Percentiles rank a stretch among this genome's conserved stretches.
phyloP scores from a whole-genome alignment of 2,329 filamentous ascomycete genomes.

The Aspergillus tubingensis region DNA sequence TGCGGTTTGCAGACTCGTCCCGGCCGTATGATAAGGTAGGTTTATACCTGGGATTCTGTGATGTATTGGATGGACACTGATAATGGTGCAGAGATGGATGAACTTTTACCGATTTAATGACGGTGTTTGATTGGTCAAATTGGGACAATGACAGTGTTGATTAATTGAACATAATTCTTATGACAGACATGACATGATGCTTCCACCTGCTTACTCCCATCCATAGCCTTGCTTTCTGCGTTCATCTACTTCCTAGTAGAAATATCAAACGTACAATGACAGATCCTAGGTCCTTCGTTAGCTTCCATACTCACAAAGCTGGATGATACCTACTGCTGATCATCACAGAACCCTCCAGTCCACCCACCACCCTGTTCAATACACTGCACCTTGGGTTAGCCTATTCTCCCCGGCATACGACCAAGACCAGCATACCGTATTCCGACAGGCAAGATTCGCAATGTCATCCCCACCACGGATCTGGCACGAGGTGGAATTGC shows the following conservation, averaged over 20 bases:
- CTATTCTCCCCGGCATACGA: not conserved
- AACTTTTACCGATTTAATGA: conserved; percentile 42
- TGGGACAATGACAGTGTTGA: not conserved
- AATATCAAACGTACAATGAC: conserved; percentile 17
- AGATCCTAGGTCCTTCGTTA: conserved; percentile 13
- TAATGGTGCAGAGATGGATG: conserved; percentile 37
- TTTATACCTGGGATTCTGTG: not conserved
- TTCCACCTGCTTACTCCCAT: not conserved
- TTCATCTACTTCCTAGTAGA: no score
- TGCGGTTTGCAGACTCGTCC: conserved; percentile 57
- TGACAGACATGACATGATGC: not conserved
- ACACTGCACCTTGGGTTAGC: conserved; percentile 8
- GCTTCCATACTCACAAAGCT: not conserved
- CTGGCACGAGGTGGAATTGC: conserved; percentile 14
- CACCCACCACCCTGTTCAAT: conserved; percentile 16
- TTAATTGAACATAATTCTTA: not conserved
- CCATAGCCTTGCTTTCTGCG: no score
- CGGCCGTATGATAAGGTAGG: conserved; percentile 52
- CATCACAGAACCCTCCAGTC: conserved; percentile 21
- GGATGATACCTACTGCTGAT: conserved; percentile 12
- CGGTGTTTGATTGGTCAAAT: conserved; percentile 27
- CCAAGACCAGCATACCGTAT: conserved; percentile 8
- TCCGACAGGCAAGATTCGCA: conserved; percentile 14
- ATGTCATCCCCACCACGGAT: conserved; percentile 12
- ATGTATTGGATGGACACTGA: not conserved